Conservation (phyloP, 2,329 filamentous ascomycete genomes). For the Claviceps fusiformis region DNA sequence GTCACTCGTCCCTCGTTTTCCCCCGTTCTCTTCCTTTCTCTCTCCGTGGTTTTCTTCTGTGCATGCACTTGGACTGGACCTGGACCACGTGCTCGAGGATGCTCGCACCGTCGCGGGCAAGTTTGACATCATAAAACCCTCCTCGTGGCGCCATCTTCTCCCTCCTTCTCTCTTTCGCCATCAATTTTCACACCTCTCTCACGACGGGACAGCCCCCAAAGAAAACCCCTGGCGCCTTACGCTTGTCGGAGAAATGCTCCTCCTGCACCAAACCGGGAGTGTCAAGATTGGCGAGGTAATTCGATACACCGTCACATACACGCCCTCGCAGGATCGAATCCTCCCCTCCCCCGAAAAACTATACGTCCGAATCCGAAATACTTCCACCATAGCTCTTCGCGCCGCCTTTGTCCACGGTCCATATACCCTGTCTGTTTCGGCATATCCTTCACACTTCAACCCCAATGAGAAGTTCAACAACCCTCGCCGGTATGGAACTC, state of each 20-base stretch:
- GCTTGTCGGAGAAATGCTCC: conserved; percentile 48
- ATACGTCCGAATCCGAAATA: conserved; percentile 82
- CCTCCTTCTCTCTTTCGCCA: neutral
- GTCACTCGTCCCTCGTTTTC: neutral
- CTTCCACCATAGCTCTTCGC: conserved; percentile 75
- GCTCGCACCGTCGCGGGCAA: neutral
- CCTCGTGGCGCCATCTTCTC: neutral
- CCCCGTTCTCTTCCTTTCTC: neutral
- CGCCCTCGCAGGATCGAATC: conserved; percentile 76
- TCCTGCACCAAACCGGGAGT: conserved; percentile 79
- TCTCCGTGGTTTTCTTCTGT: neutral
- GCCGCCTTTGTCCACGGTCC: conserved; percentile 95
- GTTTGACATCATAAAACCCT: neutral
- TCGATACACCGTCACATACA: conserved; percentile 86
- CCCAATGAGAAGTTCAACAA: conserved; percentile 66
- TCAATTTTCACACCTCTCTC: neutral
- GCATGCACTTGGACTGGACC: neutral
- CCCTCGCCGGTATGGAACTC: conserved; percentile 57
- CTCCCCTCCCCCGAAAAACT: conserved; percentile 71
- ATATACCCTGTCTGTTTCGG: conserved; percentile 77
- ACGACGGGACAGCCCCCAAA: too few species aligned
- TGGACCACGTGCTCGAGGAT: neutral
- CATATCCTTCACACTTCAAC: conserved; percentile 72
- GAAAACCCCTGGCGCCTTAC: neutral
- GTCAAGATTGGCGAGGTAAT: conserved; percentile 92